Evolutionary conservation across 1,284 basidiomycete species (phyloP), one percentile per base, ranked within the genome.

Genomic region (Acaromyces ingoldii): DNA sequence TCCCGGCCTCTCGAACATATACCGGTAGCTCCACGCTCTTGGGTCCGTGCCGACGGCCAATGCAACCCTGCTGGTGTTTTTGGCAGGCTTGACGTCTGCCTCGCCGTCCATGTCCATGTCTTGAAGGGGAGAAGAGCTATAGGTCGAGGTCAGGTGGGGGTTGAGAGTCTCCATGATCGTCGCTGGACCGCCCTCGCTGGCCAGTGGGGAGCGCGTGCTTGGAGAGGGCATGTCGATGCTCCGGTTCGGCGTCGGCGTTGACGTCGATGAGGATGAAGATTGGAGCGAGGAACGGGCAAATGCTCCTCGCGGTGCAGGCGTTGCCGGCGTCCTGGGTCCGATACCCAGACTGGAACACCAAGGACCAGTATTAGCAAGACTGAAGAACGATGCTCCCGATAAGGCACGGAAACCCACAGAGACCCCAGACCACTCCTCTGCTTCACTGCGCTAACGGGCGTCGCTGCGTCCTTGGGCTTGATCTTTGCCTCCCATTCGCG

Each of bases 11-110:
- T 74, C 70, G 48, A 72, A 74, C 70, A 72, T 72, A 55, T 74
- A 74, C 3, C 72, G 60, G 47, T 72, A 72, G 31, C 65, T 63
- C 70, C 68, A 74, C 15, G 60, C 60, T 29, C 62, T 66, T 3
- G 67, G 59, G 36, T 72, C 62, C 13, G 62, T 71, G 30, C 67
- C 66, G 51, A 68, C 68, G 10, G 68, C 68, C 30, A 74, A 57
- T 25, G 63, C 51, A 22, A 72, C 67, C 34, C 70, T 63, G 19
- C 52, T 54, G 24, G 37, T 40, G 1, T 24, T 19, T 13, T 26
- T 24, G 4, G 28, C 1, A 10, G 58, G 40, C 11, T 39, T 28
- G n/a, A 41, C 4, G 26, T 33, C 42, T 3, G 41, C 36, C 13
- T 34, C 34, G 26, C 38, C 13, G n/a, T n/a, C 2, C 47, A n/a